These are phyloP conservation scores for Quercus berberidifolia DNA, from an alignment of 306 rosid species.

Conservation along the genomic window DNA sequence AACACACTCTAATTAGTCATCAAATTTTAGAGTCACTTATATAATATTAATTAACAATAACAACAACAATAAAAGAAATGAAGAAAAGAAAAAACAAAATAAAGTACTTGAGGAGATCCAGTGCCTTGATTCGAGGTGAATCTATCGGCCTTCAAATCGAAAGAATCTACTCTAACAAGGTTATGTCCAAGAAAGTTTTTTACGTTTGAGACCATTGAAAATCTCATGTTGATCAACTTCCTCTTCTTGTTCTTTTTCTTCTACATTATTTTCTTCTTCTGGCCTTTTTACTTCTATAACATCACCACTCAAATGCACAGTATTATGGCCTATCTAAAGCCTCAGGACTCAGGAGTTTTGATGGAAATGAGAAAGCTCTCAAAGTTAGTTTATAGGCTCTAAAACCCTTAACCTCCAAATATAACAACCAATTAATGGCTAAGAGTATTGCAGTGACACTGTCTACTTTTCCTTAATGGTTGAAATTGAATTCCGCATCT, in stretches of 20 bases:
- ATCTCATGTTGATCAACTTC: neutral
- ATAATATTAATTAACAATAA: neutral
- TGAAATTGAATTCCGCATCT: no score
- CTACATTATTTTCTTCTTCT: neutral
- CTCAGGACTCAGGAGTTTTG: no score
- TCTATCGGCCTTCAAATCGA: neutral
- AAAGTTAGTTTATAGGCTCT: no score
- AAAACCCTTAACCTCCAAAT: no score
- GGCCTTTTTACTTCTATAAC: neutral
- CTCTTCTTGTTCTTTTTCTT: neutral
- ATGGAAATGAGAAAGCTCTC: no score
- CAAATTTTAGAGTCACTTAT: no score
- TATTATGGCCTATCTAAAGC: no score
- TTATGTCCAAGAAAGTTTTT: neutral
- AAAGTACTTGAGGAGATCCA: neutral
- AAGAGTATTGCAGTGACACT: no score
- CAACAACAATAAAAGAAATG: neutral
- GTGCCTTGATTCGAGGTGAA: neutral
- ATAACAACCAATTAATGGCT: no score
- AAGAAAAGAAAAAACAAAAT: neutral
- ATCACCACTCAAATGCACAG: neutral
- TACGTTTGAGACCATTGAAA: neutral
- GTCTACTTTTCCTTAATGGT: no score
- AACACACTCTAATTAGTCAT: no score
- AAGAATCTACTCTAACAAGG: no score